Base-by-base conservation (phyloP, 2,329 filamentous ascomycete species). In the Aspergillus unguis region DNA sequence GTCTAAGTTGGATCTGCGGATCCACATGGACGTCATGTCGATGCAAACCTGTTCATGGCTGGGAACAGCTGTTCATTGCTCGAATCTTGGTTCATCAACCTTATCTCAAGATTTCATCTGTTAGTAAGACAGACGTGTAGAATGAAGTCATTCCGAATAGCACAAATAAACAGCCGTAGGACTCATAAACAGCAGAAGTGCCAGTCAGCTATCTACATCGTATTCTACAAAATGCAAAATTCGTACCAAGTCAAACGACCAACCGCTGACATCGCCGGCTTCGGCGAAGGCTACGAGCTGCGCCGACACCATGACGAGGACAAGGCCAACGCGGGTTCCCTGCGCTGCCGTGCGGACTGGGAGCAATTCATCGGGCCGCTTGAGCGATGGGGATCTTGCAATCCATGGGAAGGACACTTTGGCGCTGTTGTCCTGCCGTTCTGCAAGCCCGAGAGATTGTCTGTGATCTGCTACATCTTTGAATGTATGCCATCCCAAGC, bases 331-430 rank as follows among this genome's bases (percentile, higher is more conserved):
- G 38, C 52, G 10, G 56, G 58, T 2, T 58, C 52, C 4, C 42
- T 44, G 1, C 44, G 50, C 9, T 54, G 50, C 17, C 54, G 56
- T 9, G 44, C 41, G 11, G 56, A 60, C 40, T 58, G 58, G 58
- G 45, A 46, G 11, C 50, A 27, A 11, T 58, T 55, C 26, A 58
- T 60, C 28, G 58, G 58, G 3, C 56, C 52, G 11, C 57, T 58
- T 9, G 56, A 58, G 45, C 52, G 58, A 7, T 60, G 58, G 58
- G 56, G 56, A 10, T 55, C 44, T 33, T 55, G 56, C 25, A 58
- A 60, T 29, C 54, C 54, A 0, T 58, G 46, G 43, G 54, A 60
- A 3, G 58, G 58, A 2, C 52, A 60, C 35, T 60, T 60, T 23
- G 48, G 50, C 4, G 46, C 55, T 0, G 54, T 60, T 2, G 50